These are phyloP conservation scores for Santalum album DNA, from an alignment of 164 flowering plant species.

Conservation along the genomic window DNA sequence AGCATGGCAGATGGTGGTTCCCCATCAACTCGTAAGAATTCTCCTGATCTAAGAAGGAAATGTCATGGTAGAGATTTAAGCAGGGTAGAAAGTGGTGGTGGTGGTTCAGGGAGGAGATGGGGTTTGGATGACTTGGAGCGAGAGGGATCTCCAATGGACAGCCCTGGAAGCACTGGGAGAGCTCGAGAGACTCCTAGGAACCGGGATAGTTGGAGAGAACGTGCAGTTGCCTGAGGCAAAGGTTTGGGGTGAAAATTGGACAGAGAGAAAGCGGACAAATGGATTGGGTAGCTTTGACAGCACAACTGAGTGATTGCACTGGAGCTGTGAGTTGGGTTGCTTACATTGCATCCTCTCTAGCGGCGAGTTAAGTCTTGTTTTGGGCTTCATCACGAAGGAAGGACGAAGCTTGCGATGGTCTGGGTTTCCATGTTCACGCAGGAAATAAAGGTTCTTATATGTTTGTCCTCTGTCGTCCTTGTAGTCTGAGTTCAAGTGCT, in stretches of 20 bases:
- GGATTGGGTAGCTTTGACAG: slow-evolving; percentile 57
- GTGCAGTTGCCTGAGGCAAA: slow-evolving; percentile 83
- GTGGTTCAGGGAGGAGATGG: slow-evolving; percentile 69
- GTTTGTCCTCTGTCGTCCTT: slow-evolving; percentile 13
- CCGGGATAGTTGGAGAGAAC: slow-evolving; percentile 76
- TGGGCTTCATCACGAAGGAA: neutral
- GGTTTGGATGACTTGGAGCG: slow-evolving; percentile 55
- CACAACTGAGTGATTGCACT: slow-evolving; percentile 31
- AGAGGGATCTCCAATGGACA: slow-evolving; percentile 47
- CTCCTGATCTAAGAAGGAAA: slow-evolving; percentile 58
- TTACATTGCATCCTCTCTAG: slow-evolving; percentile 1
- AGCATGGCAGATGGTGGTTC: slow-evolving; percentile 38
- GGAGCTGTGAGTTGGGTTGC: neutral
- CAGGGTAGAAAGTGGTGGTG: slow-evolving; percentile 44
- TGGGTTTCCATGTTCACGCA: slow-evolving; percentile 10
- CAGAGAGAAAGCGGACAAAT: slow-evolving; percentile 54
- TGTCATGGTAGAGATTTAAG: slow-evolving; percentile 33
- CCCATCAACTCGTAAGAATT: slow-evolving; percentile 50
- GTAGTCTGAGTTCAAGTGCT: too few relatives aligned
- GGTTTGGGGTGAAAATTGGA: slow-evolving; percentile 93
- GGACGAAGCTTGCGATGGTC: slow-evolving; percentile 5
- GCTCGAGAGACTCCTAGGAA: slow-evolving; percentile 42
- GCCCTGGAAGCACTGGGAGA: slow-evolving; percentile 45
- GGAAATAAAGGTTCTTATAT: slow-evolving; percentile 16
- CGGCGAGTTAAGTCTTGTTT: neutral